Percentiles rank a stretch among this genome's conserved stretches.
These are phyloP conservation scores for Lipomyces orientalis DNA, from an alignment of 805 yeast species.

Conservation along the genomic window DNA sequence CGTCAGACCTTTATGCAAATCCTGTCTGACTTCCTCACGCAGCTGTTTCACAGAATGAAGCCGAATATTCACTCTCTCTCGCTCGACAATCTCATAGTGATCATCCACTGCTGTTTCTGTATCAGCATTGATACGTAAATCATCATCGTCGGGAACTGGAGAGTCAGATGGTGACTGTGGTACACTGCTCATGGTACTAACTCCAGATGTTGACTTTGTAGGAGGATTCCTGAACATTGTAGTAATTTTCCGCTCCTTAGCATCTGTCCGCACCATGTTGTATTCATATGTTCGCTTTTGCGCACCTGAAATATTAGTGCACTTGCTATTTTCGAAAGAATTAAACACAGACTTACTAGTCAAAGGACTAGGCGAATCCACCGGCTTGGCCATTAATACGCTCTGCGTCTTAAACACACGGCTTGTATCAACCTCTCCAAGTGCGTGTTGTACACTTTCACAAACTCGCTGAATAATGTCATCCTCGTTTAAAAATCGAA, in stretches of 20 bases:
- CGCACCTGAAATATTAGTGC: background rate
- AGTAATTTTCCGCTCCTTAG: conserved; percentile 60
- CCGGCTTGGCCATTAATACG: conserved; percentile 47
- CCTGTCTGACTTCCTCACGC: conserved; percentile 47
- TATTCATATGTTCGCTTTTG: conserved; percentile 30
- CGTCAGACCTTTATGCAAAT: conserved; percentile 51
- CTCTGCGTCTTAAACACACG: conserved; percentile 73
- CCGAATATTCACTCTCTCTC: conserved; percentile 49
- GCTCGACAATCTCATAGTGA: conserved; percentile 17
- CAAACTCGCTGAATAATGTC: conserved; percentile 75
- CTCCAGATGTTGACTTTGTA: background rate
- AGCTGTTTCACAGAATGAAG: conserved; percentile 66
- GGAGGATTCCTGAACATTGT: conserved; percentile 41
- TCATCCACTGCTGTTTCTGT: background rate
- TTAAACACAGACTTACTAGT: background rate
- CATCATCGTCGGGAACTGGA: background rate
- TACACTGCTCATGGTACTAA: background rate
- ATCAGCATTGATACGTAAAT: background rate
- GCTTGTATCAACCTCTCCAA: conserved; percentile 66
- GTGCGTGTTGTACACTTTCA: conserved; percentile 53
- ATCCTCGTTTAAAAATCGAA: conserved; percentile 81
- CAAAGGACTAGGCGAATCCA: background rate
- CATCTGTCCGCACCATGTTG: conserved; percentile 33
- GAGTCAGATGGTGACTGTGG: background rate
- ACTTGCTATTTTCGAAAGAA: background rate